phyloP scores from a whole-genome alignment of 139 green algal species.

The Gonium pectorale region DNA sequence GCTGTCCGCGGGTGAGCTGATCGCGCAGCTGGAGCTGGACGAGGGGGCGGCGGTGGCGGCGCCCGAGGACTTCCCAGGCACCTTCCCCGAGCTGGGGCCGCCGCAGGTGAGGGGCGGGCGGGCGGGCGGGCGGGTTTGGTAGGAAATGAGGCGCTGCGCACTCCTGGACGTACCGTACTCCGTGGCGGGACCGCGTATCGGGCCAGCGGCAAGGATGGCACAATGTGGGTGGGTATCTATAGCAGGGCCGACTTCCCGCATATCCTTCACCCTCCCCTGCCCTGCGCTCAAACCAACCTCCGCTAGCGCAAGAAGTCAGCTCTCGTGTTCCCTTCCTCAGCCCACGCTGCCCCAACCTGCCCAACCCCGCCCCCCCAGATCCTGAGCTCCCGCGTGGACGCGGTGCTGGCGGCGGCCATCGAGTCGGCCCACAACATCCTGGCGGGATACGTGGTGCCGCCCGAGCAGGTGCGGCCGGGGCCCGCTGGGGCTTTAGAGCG shows the following conservation, averaged over 20 bases:
- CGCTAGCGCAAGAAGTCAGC: too few relatives aligned
- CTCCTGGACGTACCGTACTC: too few relatives aligned
- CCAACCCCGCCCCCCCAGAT: slow-evolving; percentile 24
- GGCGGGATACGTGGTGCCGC: slow-evolving; percentile 55
- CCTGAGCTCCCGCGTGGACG: slow-evolving; percentile 51
- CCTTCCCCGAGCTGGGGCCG: slow-evolving; percentile 82
- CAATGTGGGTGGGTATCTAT: too few relatives aligned
- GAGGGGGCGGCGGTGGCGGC: slow-evolving; percentile 58
- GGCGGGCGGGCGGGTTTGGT: too few relatives aligned
- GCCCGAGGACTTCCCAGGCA: slow-evolving; percentile 66
- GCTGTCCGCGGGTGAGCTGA: slow-evolving; percentile 82
- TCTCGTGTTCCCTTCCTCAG: too few relatives aligned
- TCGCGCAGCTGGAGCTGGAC: slow-evolving; percentile 86
- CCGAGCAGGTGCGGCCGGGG: slow-evolving; percentile 15
- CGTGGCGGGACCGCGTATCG: too few relatives aligned
- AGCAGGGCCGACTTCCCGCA: too few relatives aligned
- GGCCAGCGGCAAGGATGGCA: too few relatives aligned
- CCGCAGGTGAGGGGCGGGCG: slow-evolving; percentile 57
- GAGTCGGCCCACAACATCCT: slow-evolving; percentile 70
- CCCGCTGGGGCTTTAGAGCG: too few relatives aligned
- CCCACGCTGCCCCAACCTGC: neutral
- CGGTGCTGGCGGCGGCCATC: slow-evolving; percentile 2
- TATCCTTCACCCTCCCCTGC: too few relatives aligned
- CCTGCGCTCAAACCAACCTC: too few relatives aligned
- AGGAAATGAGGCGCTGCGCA: too few relatives aligned